Evolutionary conservation across 2,329 filamentous ascomycete species (phyloP), one percentile per base, ranked within the genome.

Genomic region (Cytospora schulzeri): DNA sequence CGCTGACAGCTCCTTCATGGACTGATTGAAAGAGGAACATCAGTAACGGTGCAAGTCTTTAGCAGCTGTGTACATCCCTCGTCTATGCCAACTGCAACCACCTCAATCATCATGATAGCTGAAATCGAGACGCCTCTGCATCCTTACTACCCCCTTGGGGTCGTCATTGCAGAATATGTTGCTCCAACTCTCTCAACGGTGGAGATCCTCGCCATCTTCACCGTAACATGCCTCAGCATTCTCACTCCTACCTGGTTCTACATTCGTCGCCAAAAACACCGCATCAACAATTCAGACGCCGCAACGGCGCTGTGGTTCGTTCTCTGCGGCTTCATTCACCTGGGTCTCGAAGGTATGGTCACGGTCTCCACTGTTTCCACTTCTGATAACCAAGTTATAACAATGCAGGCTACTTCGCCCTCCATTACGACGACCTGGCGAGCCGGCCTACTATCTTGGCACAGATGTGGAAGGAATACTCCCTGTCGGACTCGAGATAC

Each of bases 241-340:
- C 83, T 93, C 66, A 22, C 38, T 8, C 62, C 62, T 24, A 50
- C 62, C 3, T 28, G 26, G 17, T 4, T 56, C 51, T 35, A 28
- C 22, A 22, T 60, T 28, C 41, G 38, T 17, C 17, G 8, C 12
- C 51, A n/a, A 5, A 45, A 45, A 15, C 85, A 86, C 2, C 78
- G 75, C 12, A 72, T 92, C 60, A 77, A 79, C 38, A 75, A 70
- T 9, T 74, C 73, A 29, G 90, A 92, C 68, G 80, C 86, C 54
- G 69, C 83, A 15, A 84, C 84, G 5, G 84, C 89, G 26, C 76
- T 92, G 76, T 94, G 91, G 91, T 93, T 93, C 74, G 83, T 89
- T 26, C 80, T 94, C 17, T 91, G 89, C 82, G 84, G 78, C 74
- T 83, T 69, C 67, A 80, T 80, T 66, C 78, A 80, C 67, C 60